phyloP scores from a whole-genome alignment of 805 yeast species.

The Blastobotrys chiropterorum region DNA sequence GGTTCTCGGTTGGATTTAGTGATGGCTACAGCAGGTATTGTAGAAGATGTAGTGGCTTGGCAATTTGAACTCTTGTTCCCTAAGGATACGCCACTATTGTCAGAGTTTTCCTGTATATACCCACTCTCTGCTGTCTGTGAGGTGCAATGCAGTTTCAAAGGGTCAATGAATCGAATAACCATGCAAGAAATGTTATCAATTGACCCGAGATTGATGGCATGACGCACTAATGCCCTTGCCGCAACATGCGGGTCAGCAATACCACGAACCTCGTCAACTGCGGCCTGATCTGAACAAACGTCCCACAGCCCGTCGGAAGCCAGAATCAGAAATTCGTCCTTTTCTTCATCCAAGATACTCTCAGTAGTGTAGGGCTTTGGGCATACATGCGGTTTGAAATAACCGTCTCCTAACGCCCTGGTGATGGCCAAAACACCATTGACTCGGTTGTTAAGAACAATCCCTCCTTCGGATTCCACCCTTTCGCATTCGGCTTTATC shows the following conservation, averaged over 20 bases:
- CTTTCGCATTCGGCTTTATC: conserved; percentile 72
- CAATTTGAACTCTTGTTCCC: no score
- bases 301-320: conserved; percentile 99
- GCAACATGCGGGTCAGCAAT: conserved; percentile 56
- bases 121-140: neutral
- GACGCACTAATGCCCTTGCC: conserved; percentile 56
- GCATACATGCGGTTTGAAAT: conserved; percentile 79
- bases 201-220: conserved; percentile 70
- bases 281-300: conserved; percentile 77
- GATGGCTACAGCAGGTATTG: no score
- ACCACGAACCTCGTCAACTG: conserved; percentile 62
- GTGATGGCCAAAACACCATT: conserved; percentile 94
- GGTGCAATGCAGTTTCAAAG: no score
- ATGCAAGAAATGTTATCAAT: conserved; percentile 91
- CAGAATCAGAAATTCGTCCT: conserved; percentile 73
- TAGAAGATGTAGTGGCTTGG: no score
- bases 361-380: conserved; percentile 91
- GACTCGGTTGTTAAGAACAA: conserved; percentile 81
- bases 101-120: no score
- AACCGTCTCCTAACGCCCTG: conserved; percentile 84
- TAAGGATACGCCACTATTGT: no score
- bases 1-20: no score
- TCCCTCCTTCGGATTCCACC: conserved; percentile 72
- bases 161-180: conserved; percentile 53
- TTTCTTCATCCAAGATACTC: conserved; percentile 39